Evolutionary conservation across 1,284 basidiomycete species (phyloP), one percentile per base, ranked within the genome.

Genomic region (Fomitopsis schrenkii): DNA sequence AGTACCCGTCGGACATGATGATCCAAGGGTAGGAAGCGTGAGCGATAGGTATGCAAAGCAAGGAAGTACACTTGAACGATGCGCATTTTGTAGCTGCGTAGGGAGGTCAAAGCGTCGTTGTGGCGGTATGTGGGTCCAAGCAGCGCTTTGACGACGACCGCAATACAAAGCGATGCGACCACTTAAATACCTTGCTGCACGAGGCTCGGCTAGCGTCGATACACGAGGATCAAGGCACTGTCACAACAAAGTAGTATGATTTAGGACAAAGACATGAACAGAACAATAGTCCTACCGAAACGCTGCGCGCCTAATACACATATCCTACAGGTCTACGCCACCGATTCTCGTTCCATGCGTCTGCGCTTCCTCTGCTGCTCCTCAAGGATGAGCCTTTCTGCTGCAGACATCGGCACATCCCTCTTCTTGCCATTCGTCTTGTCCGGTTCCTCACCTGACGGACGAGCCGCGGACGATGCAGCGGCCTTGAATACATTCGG

Each of bases 301-400:
- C 54, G 36, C 8, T 17, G 40, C 3, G 52, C 53, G 42, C 58
- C 40, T 54, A 62, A 68, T 66, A 69, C 66, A 66, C 60, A 61
- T 64, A 65, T 59, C 67, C 55, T 63, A 66, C 57, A 66, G 44
- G 40, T 55, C 42, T 60, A 72, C 45, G 71, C 69, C 52, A 69
- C 61, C 62, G 68, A 65, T 44, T 86, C 85, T 61, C 84, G 75
- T 63, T 89, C 88, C 83, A 89, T 87, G 61, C 80, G 77, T 65
- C 89, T 78, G 71, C 84, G 80, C 75, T 94, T 94, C 68, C 92
- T 80, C 72, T 93, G 91, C 75, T 91, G 90, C 56, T 97, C 94
- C 75, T 96, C 95, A 60, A 87, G 71, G 63, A 96, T 94, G 61
- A 97, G 76, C 63, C 84, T 80, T 75, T 97, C 94, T n/a, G 91